Evolutionary conservation across 164 flowering plant species (phyloP).

Genomic region (Annona cherimola): DNA sequence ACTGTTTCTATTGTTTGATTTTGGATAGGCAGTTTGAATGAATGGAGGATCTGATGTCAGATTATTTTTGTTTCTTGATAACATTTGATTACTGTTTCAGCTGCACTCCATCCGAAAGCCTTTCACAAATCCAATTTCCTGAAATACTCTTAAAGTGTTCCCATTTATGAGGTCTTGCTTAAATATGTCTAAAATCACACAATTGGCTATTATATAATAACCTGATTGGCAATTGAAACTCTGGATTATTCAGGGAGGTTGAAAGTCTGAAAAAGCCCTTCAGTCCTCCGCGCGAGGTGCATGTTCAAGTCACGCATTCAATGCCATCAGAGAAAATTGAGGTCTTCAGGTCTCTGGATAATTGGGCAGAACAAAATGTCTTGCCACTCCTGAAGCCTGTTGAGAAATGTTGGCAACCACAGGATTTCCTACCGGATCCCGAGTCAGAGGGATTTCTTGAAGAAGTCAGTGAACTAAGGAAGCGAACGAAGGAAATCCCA

Average conservation of each 20-base stretch:
- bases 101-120: not conserved
- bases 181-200: not conserved
- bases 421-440: conserved; percentile 64
- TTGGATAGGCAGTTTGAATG: not conserved
- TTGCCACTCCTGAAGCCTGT: conserved; percentile 55
- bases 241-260: conserved; percentile 32
- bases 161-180: not conserved
- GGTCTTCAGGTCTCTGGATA: conserved; percentile 55
- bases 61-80: not conserved
- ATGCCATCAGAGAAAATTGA: conserved; percentile 67
- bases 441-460: conserved; percentile 56
- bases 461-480: conserved; percentile 49
- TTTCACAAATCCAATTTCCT: not conserved
- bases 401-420: conserved; percentile 73
- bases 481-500: conserved; percentile 61
- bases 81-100: not conserved
- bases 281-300: conserved; percentile 53
- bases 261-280: conserved; percentile 47
- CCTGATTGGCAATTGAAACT: not conserved
- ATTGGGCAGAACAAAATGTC: conserved; percentile 57
- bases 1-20: not conserved
- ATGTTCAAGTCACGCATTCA: conserved; percentile 62
- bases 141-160: not conserved
- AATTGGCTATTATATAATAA: not conserved
- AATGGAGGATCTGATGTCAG: not conserved